Evolutionary conservation across 2,329 filamentous ascomycete species (phyloP), one percentile per base, ranked within the genome.

Genomic region (Ophiostoma populinum): DNA sequence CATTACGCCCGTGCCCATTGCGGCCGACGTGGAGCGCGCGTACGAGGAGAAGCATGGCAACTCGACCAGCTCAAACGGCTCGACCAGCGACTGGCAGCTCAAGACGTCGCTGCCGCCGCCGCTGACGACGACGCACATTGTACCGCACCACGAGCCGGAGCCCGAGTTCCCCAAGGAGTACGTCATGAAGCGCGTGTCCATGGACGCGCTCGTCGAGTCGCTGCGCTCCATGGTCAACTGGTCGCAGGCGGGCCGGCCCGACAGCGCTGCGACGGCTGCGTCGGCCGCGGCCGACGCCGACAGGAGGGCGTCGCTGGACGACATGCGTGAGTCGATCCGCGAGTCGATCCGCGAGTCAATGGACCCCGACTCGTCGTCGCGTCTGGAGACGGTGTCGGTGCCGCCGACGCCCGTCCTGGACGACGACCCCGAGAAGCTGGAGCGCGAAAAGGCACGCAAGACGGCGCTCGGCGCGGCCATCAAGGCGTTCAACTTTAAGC

Each of bases 401-500:
- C 70, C 74, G 7, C 76, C 70, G 6, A 85, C 80, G 0, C 79
- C 74, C 15, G 35, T 39, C 11, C 34, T 43, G 4, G 85, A 94
- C 38, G 92, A 98, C 49, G 90, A 98, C 48, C 87, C 87, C 0
- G 83, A 75, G 42, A 79, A 94, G 47, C 63, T 98, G n/a, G 90
- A 95, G 49, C 92, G 80, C 54, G 83, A 86, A 37, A 95, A 95
- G 57, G 81, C 86, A 40, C 71, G 79, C 42, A 98, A 98, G 58
- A 95, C 83, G 6, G 90, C 90, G 0, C 59, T 95, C 41, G 80
- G 76, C 35, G 90, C 92, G 47, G 87, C 80, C 2, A 79, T 94
- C 36, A 74, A 77, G 33, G 79, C 83, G 42, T 98, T 98, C 65
- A 98, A 98, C 53, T 94, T 87, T 63, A 98, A 98, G 54, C 85